A percentile compares a stretch with the other conserved stretches of the same genome.
Conservation (phyloP, 495 filamentous ascomycete species). For the Hypoxylon lienhwacheense region DNA sequence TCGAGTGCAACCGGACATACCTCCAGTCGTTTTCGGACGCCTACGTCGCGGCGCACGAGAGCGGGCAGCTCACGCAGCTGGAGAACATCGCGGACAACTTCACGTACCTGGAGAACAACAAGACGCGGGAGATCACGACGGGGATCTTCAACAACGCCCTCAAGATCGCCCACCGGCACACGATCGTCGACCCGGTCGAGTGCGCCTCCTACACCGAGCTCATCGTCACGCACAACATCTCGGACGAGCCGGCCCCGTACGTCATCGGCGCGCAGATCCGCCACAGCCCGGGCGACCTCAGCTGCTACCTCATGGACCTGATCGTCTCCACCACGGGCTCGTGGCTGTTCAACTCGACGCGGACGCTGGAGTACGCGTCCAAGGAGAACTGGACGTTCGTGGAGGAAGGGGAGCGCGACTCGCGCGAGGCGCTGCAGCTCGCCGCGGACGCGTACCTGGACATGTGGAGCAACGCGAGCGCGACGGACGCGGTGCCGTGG, state of each 20-base stretch:
- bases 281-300: conserved; percentile 34
- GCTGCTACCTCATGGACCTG: conserved; percentile 42
- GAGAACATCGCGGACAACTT: conserved; percentile 37
- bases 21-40: conserved; percentile 23
- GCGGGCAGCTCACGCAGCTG: conserved; percentile 20
- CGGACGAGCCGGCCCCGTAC: conserved; percentile 37
- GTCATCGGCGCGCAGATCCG: conserved; percentile 50
- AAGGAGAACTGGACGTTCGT: conserved; percentile 46
- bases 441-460: conserved; percentile 48
- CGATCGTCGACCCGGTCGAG: conserved; percentile 27
- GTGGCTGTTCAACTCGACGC: conserved; percentile 48
- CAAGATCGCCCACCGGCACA: conserved; percentile 22
- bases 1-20: conserved; percentile 31
- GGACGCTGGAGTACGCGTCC: conserved; percentile 42
- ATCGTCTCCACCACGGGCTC: conserved; percentile 44
- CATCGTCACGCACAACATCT: conserved; percentile 36
- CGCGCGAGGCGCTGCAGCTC: conserved; percentile 35
- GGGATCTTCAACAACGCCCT: conserved; percentile 28
- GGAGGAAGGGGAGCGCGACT: conserved; percentile 35
- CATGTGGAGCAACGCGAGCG: conserved; percentile 45
- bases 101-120: conserved; percentile 39
- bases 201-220: conserved; percentile 48
- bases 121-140: conserved; percentile 32
- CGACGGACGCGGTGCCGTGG: conserved; percentile 44
- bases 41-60: conserved; percentile 33